phyloP scores from a whole-genome alignment of 495 filamentous ascomycete species.

The Talaromyces trachyspermus region DNA sequence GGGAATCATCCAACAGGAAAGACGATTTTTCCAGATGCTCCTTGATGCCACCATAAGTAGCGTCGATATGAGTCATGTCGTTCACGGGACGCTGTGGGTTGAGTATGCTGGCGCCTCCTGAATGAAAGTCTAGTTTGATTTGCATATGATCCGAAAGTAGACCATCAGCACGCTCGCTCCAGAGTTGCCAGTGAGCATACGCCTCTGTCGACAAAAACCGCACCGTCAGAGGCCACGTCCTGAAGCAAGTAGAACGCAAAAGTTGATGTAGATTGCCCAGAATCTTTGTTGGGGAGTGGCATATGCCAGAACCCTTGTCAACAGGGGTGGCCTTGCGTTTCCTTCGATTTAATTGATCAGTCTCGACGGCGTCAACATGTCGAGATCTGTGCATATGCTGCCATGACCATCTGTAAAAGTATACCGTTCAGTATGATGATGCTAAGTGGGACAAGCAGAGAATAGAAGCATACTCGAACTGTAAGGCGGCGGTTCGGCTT shows the following conservation, averaged over 20 bases:
- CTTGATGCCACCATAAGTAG: conserved; percentile 59
- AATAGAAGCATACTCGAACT: conserved; percentile 71
- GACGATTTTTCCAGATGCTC: conserved; percentile 64
- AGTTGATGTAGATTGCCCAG: conserved; percentile 73
- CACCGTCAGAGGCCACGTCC: conserved; percentile 70
- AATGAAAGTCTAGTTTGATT: conserved; percentile 48
- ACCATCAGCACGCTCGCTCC: conserved; percentile 42
- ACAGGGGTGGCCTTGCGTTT: conserved; percentile 31
- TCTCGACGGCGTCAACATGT: conserved; percentile 59
- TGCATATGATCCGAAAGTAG: conserved; percentile 42
- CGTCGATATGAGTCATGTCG: conserved; percentile 48
- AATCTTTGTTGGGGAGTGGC: conserved; percentile 50
- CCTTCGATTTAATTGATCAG: conserved; percentile 23
- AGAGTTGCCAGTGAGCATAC: conserved; percentile 56
- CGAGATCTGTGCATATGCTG: conserved; percentile 70
- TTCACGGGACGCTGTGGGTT: conserved; percentile 1
- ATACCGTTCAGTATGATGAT: no score
- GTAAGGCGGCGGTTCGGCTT: conserved; percentile 75
- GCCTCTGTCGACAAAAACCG: conserved; percentile 74
- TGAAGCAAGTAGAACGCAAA: conserved; percentile 68
- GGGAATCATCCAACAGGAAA: conserved; percentile 43
- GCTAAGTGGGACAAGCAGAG: neutral
- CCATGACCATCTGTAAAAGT: conserved; percentile 84
- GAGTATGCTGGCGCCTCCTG: conserved; percentile 1
- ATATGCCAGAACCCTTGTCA: conserved; percentile 13